Conservation (phyloP, 2,329 filamentous ascomycete species). For the Phialocephala sp. region DNA sequence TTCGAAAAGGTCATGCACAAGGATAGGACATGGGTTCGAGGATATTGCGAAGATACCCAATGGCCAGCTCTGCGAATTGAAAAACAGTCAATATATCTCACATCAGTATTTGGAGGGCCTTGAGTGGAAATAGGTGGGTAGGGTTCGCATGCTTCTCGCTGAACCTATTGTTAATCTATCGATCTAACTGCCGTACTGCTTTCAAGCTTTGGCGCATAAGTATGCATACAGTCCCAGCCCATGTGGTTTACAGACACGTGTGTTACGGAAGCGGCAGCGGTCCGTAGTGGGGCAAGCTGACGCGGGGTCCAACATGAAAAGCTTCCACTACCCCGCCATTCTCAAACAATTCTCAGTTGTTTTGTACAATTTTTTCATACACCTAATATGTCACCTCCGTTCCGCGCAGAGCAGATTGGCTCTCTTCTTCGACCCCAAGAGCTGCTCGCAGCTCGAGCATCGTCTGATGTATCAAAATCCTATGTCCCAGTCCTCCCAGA, state of each 20-base stretch:
- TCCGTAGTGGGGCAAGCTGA: not conserved
- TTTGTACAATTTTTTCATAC: not conserved
- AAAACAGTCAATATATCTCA: not conserved
- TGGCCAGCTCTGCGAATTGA: not conserved
- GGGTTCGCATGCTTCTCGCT: too few relatives aligned
- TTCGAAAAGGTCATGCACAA: too few relatives aligned
- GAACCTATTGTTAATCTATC: not conserved
- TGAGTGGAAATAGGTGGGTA: not conserved
- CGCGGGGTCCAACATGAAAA: conserved; percentile 5
- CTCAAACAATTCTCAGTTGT: not conserved
- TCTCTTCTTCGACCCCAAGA: conserved; percentile 12
- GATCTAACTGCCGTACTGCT: not conserved
- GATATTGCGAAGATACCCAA: conserved; percentile 4
- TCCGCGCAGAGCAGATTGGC: conserved; percentile 17
- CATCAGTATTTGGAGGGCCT: not conserved
- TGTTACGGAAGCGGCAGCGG: not conserved
- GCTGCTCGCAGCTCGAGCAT: conserved; percentile 12
- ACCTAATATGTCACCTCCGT: conserved; percentile 12
- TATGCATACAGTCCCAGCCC: not conserved
- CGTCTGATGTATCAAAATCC: conserved; percentile 1
- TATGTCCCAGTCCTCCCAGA: conserved; percentile 10
- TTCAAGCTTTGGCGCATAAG: not conserved
- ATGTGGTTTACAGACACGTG: not conserved
- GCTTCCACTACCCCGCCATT: conserved; percentile 4
- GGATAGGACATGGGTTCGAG: not conserved